Base-by-base conservation (phyloP, 495 filamentous ascomycete genomes). In the Corynascus novoguineensis region DNA sequence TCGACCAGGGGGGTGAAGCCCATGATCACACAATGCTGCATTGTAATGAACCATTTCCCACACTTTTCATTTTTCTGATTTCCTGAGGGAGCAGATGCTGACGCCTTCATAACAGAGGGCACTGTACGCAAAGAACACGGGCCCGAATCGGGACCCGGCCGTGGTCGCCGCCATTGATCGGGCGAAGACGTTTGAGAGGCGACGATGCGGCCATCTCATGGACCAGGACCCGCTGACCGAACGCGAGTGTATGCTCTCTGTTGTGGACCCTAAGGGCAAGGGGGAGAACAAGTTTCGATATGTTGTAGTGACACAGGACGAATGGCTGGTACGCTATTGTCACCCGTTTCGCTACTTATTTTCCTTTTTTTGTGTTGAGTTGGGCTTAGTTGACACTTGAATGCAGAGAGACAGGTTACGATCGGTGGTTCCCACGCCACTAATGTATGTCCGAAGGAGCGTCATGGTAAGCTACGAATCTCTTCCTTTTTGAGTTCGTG, bases 251-350 rank as follows among this genome's bases (percentile, higher is more conserved):
- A 74, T 97, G 24, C 74, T 82, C 45, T 85, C 81, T 0, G 84
- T 93, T 4, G 83, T 96, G 1, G 90, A 90, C 61, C 86, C 89
- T 0, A 87, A 86, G 61, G 68, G 73, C 17, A 82, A 73, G 56
- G 76, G 77, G 21, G 81, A 82, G 63, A 99, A 99, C 68, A 95
- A 92, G 66, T 85, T 96, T 66, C 80, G 91, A 48, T 97, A 97
- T 70, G 85, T 91, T 21, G 85, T 97, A 22, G 92, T 91, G 7
- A 88, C 81, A 22, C 88, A 90, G 66, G 82, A 85, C 54, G 69
- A 77, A 10, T 31, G 35, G 17, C 25, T 70, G 63, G 67, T 69
- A 62, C 37, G 29, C n/a, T n/a, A 15, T 15, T 25, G 8, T 22
- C 17, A n/a, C n/a, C n/a, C n/a, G n/a, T n/a, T n/a, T n/a, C n/a